These are phyloP conservation scores for Hyaloperonospora brassicae DNA, from an alignment of 352 stramenopile species.

Conservation along the genomic window DNA sequence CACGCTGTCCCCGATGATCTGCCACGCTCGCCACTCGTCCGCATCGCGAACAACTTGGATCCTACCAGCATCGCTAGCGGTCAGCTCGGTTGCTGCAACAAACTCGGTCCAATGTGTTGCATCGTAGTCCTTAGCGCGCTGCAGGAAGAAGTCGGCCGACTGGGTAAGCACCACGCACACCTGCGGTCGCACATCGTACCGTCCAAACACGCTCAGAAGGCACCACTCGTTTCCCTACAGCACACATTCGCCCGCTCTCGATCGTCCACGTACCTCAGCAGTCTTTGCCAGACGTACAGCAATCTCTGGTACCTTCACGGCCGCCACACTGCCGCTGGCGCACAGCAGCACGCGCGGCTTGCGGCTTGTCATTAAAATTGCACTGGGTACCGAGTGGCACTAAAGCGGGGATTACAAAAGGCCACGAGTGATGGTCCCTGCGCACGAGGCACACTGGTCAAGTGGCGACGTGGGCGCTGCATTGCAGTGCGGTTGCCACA, in stretches of 20 bases:
- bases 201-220: background rate
- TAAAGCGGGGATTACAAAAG: slow-evolving; percentile 6
- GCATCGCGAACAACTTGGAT: slow-evolving; percentile 58
- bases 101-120: slow-evolving; percentile 38
- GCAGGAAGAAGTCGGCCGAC: slow-evolving; percentile 74
- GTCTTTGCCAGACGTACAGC: slow-evolving; percentile 44
- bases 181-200: slow-evolving; percentile 17
- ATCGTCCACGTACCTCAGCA: slow-evolving; percentile 37
- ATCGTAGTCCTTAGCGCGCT: slow-evolving; percentile 72
- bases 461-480: slow-evolving; percentile 9
- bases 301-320: slow-evolving; percentile 83
- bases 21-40: slow-evolving; percentile 81
- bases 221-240: background rate
- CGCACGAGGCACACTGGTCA: too few relatives aligned
- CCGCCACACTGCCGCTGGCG: slow-evolving; percentile 80
- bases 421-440: too few relatives aligned
- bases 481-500: slow-evolving; percentile 9
- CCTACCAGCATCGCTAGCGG: background rate
- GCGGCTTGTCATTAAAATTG: slow-evolving; percentile 1
- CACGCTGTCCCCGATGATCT: slow-evolving; percentile 69
- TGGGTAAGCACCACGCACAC: slow-evolving; percentile 80
- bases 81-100: slow-evolving; percentile 17
- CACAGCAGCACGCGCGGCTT: slow-evolving; percentile 61
- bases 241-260: background rate
- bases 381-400: slow-evolving; percentile 2